These are phyloP conservation scores for Haplosporangium gracile DNA, from an alignment of 192 early-diverging fungal species.

Conservation along the genomic window DNA sequence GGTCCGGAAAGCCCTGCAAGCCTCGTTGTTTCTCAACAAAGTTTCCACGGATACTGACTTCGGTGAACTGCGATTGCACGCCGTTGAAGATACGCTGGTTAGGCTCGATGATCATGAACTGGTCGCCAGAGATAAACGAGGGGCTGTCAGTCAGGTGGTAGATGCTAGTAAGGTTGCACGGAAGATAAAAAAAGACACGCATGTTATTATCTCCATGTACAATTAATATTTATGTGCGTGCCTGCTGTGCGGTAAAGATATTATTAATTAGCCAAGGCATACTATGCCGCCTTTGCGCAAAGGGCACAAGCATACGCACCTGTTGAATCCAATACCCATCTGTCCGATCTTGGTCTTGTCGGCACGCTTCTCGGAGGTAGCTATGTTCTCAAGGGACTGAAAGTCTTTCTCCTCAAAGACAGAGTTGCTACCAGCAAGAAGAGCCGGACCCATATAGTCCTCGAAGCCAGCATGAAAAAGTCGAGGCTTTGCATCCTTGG, in stretches of 20 bases:
- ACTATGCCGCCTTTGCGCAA: not conserved
- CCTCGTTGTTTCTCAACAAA: constrained; percentile 10
- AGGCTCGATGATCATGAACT: constrained; percentile 45
- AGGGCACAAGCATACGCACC: not conserved
- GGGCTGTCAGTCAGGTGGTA: constrained; percentile 52
- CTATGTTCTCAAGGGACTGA: constrained; percentile 16
- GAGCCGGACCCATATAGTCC: constrained; percentile 21
- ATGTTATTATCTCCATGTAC: not conserved
- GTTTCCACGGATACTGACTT: not conserved
- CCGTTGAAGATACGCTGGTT: constrained; percentile 26
- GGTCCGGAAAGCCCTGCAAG: not conserved
- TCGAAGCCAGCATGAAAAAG: constrained; percentile 16
- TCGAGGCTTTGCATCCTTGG: not conserved
- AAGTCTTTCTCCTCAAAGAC: constrained; percentile 21
- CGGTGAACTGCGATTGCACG: not conserved
- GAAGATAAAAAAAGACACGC: not conserved
- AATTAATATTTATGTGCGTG: no score
- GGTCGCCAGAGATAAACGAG: constrained; percentile 29
- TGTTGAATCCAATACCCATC: constrained; percentile 42
- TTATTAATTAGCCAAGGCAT: no score
- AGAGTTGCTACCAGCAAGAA: constrained; percentile 26
- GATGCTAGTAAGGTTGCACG: not conserved
- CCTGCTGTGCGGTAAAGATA: no score
- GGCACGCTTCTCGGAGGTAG: constrained; percentile 1
- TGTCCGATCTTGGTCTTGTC: constrained; percentile 35